These are phyloP conservation scores for Bipolaris cookei DNA, from an alignment of 2,329 filamentous ascomycete species.

Conservation along the genomic window DNA sequence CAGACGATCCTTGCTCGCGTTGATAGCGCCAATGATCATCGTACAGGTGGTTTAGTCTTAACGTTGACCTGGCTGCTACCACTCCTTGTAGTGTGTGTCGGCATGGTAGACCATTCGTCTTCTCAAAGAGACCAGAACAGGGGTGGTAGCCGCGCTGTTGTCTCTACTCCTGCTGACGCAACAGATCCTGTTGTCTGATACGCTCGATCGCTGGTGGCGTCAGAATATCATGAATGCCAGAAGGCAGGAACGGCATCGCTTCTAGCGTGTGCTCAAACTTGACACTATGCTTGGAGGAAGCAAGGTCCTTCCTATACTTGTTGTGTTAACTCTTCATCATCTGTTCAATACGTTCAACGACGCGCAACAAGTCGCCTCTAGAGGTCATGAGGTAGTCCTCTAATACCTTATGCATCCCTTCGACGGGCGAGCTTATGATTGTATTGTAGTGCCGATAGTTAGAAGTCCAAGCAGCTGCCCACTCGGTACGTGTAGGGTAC, in stretches of 20 bases:
- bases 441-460: slow-evolving; percentile 18
- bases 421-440: slow-evolving; percentile 15
- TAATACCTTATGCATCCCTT: slow-evolving; percentile 19
- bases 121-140: slow-evolving; percentile 15
- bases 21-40: slow-evolving; percentile 13
- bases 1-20: background rate
- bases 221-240: slow-evolving; percentile 14
- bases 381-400: slow-evolving; percentile 24
- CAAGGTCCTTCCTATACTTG: too few species aligned
- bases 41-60: slow-evolving; percentile 7
- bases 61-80: background rate
- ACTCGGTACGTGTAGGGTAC: slow-evolving; percentile 16
- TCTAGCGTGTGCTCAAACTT: too few species aligned
- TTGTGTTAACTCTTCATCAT: too few species aligned
- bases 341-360: slow-evolving; percentile 15
- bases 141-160: slow-evolving; percentile 5
- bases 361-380: slow-evolving; percentile 17
- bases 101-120: slow-evolving; percentile 12
- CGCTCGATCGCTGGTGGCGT: slow-evolving; percentile 18
- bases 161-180: slow-evolving; percentile 16
- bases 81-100: slow-evolving; percentile 5
- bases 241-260: too few species aligned
- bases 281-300: too few species aligned
- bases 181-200: slow-evolving; percentile 18
- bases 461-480: slow-evolving; percentile 21